Evolutionary conservation across 108 stramenopile species (phyloP), one percentile per base, ranked within the genome.

Genomic region (Fistulifera solaris): DNA sequence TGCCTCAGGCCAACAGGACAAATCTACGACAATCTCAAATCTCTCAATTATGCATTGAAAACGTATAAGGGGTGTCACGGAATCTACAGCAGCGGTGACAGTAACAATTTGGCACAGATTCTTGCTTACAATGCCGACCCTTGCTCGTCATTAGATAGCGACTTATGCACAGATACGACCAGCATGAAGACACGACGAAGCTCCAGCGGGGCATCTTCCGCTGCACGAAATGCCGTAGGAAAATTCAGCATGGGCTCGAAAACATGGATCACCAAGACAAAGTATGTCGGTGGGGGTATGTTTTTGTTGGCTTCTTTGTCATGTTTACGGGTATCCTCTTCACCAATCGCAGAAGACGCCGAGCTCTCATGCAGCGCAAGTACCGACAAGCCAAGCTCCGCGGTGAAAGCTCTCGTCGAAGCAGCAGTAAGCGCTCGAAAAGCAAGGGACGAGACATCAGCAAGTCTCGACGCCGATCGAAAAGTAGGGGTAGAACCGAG

Each of bases 271-370:
- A 81, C 75, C 45, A 87, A 87, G 56, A 65, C 82, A 31, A 91
- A 91, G 76, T 91, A 91, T 65, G 83, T 73, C 15, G 54, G 80
- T n/a, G 89, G 83, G 26, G 79, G 81, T 28, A 51, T 85, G 10
- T 71, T 86, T 55, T 56, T 91, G 38, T 57, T 86, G 8, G 83
- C 81, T 2, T 78, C 43, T 56, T 91, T 25, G 80, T 91, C 62
- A 87, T 91, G 85, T 91, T 91, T 63, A 77, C 86, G 16, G 89
- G 89, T 27, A 91, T 91, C 31, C 61, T 91, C 22, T 87, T 91
- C 48, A 91, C 85, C 18, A 91, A 91, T 62, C 67, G 89, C 52
- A 67, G 85, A 58, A 61, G 82, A 64, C 66, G 89, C n/a, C 68
- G 85, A 43, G 89, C 89, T 35, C 79, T 87, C 67, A 87, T 91